phyloP scores from a whole-genome alignment of 176 grass and related monocot species.

The Aegilops tauschii region DNA sequence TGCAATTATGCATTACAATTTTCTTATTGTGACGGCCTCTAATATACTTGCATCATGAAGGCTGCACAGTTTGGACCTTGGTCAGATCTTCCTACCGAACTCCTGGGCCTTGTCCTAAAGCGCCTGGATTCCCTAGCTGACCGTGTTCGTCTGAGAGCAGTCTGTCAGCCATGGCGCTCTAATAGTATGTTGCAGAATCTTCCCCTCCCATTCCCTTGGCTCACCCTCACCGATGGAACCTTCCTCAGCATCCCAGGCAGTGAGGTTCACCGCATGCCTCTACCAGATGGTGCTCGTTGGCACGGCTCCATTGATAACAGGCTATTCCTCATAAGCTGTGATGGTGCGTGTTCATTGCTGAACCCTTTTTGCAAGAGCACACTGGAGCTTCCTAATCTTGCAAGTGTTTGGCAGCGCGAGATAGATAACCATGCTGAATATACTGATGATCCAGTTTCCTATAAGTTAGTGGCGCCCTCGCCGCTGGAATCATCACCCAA shows the following conservation, averaged over 20 bases:
- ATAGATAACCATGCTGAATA: not conserved
- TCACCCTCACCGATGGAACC: not conserved
- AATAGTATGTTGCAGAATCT: not conserved
- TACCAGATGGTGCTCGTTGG: not conserved
- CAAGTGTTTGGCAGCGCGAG: not conserved
- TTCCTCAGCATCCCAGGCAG: not conserved
- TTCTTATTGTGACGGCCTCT: no score
- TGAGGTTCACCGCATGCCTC: no score
- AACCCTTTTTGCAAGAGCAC: not conserved
- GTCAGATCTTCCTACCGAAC: not conserved
- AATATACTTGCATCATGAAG: not conserved
- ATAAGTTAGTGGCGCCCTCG: no score
- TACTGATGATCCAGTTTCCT: no score
- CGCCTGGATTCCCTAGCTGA: not conserved
- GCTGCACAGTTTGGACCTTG: not conserved
- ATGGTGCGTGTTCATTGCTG: not conserved
- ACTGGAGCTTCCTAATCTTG: not conserved
- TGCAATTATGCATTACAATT: no score
- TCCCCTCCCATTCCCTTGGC: conserved; percentile 1
- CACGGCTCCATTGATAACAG: conserved; percentile 2
- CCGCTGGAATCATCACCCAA: no score
- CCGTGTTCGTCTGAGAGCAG: not conserved
- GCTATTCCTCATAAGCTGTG: not conserved
- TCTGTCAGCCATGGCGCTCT: conserved; percentile 1
- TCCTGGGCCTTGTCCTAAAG: not conserved